Conservation (phyloP, 2,329 filamentous ascomycete species). For the Byssothecium circinans region DNA sequence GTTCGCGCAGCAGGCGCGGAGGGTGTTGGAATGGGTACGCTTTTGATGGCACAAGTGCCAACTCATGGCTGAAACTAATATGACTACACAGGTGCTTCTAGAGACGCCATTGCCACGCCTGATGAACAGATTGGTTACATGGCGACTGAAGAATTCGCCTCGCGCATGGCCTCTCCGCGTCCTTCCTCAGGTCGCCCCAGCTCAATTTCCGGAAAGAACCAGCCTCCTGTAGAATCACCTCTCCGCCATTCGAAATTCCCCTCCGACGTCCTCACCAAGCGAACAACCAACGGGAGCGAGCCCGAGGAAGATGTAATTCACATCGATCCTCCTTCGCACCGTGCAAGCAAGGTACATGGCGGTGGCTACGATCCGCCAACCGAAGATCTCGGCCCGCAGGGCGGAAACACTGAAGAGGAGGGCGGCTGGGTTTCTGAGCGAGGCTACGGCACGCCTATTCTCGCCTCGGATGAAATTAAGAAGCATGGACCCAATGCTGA, state of each 20-base stretch:
- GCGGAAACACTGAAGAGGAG: conserved; percentile 49
- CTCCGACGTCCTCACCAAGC: conserved; percentile 45
- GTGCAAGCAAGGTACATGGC: conserved; percentile 47
- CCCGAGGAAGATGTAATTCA: conserved; percentile 70
- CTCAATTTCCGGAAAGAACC: conserved; percentile 51
- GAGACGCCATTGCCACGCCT: conserved; percentile 70
- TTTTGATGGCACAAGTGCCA: conserved; percentile 8
- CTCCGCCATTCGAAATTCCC: conserved; percentile 54
- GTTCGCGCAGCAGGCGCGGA: conserved; percentile 68
- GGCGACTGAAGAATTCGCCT: conserved; percentile 80
- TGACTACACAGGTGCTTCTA: conserved; percentile 63
- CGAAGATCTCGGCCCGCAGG: conserved; percentile 53
- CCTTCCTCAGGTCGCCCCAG: conserved; percentile 52
- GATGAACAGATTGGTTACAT: conserved; percentile 89
- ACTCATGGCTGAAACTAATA: conserved; percentile 49
- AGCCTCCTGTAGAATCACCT: conserved; percentile 52
- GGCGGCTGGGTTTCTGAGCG: conserved; percentile 60
- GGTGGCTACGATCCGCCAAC: conserved; percentile 56
- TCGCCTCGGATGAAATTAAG: conserved; percentile 83
- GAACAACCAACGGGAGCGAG: conserved; percentile 46
- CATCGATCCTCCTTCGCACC: conserved; percentile 66
- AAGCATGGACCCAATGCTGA: conserved; percentile 67
- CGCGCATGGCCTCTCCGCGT: conserved; percentile 71
- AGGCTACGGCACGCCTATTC: conserved; percentile 73
- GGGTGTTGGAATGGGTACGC: conserved; percentile 57